Base-by-base conservation (phyloP, 352 stramenopile species). In the Phytopythium ostracodes region DNA sequence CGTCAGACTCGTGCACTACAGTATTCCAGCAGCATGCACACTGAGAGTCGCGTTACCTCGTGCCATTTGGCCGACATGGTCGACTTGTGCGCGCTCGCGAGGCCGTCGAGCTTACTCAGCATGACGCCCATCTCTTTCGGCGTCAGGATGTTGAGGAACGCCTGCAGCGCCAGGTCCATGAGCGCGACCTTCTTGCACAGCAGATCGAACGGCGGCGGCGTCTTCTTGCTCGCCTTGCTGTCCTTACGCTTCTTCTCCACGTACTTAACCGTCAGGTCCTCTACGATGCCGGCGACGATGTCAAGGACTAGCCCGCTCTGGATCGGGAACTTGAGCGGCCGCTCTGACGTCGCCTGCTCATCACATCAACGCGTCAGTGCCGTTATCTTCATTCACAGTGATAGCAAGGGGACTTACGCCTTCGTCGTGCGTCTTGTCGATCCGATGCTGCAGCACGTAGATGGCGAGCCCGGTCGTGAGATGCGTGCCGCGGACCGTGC, bases 31-130 rank as follows among this genome's bases (percentile, higher is more conserved):
- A 27, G 54, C n/a, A 40, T 18, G 49, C 5, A 6, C 4, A 46
- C 3, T 18, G 47, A 5, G n/a, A n/a, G n/a, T n/a, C n/a, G 51
- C 57, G 29, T 8, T 54, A 87, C 75, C 75, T 92, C 81, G 60
- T 94, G 84, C 85, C 85, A 94, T 67, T 92, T 90, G 15, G 81
- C 79, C 22, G 73, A 89, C 78, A 91, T 89, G 10, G 77, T 92
- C 11, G 80, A 90, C 68, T 87, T 91, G 72, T 92, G 83, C 20
- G 81, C 68, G 14, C 76, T 75, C n/a, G 77, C 76, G 42, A 94
- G 65, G 27, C 76, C 68, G 56, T 94, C 85, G 20, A 94, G 70
- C 60, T 91, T 92, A 42, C 70, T 59, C 36, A 94, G 67, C 61
- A 94, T 72, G 36, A 91, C 64, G 25, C 71, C 60, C 72, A 92